Percentiles rank a stretch among this genome's conserved stretches.
These are phyloP conservation scores for Pythium monospermum DNA, from an alignment of 352 stramenopile genomes.

Conservation along the genomic window DNA sequence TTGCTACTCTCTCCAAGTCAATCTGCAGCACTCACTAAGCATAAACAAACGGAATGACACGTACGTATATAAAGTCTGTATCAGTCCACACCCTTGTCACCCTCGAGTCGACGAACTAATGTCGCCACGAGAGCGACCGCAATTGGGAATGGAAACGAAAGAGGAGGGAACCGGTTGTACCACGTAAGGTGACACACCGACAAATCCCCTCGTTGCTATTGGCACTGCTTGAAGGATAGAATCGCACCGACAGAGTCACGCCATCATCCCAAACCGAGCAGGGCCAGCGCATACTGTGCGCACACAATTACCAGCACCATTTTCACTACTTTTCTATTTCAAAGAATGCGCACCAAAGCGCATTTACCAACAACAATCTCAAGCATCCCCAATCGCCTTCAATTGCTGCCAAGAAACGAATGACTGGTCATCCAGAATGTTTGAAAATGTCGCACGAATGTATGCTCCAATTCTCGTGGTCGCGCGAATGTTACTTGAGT, in stretches of 20 bases:
- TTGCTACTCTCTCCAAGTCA: too few relatives aligned
- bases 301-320: too few relatives aligned
- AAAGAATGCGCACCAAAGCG: not conserved
- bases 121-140: not conserved
- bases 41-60: not conserved
- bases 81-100: slow-evolving; percentile 8
- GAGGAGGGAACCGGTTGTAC: not conserved
- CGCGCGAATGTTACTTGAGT: slow-evolving; percentile 9
- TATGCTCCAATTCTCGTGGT: too few relatives aligned
- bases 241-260: slow-evolving; percentile 23
- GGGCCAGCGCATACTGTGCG: too few relatives aligned
- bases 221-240: slow-evolving; percentile 39
- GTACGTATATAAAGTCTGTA: slow-evolving; percentile 3
- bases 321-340: too few relatives aligned
- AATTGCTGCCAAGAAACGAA: too few relatives aligned
- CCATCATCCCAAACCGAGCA: slow-evolving; percentile 42
- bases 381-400: too few relatives aligned
- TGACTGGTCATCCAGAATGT: not conserved
- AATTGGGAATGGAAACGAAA: slow-evolving; percentile 2
- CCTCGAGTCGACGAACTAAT: not conserved
- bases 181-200: not conserved
- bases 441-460: slow-evolving; percentile 10
- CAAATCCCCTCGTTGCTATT: slow-evolving; percentile 11
- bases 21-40: slow-evolving; percentile 4
- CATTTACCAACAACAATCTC: not conserved